These are phyloP conservation scores for Hura crepitans DNA, from an alignment of 441 rosid genomes.

Conservation along the genomic window DNA sequence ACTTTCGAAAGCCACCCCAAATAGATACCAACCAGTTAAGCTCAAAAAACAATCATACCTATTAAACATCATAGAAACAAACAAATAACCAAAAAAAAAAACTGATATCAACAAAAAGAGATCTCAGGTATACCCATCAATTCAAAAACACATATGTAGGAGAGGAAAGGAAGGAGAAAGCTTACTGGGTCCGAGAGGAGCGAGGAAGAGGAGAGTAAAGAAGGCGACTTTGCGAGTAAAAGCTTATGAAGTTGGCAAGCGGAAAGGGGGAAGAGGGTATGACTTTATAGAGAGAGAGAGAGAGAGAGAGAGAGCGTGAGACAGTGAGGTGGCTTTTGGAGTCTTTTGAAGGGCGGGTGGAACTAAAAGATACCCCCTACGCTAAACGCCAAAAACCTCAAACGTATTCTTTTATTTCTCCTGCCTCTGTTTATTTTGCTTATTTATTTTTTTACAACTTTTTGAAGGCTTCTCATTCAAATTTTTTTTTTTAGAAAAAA, in stretches of 20 bases:
- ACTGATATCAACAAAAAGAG: not conserved
- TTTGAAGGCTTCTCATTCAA: too few relatives aligned
- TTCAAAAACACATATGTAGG: not conserved
- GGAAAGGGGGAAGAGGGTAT: not conserved
- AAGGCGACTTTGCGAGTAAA: not conserved
- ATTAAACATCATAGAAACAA: not conserved
- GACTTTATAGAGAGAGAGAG: not conserved
- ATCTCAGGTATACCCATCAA: not conserved
- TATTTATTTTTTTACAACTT: too few relatives aligned
- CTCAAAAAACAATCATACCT: constrained; percentile 1
- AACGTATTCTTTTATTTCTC: too few relatives aligned
- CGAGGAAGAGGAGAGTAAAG: not conserved
- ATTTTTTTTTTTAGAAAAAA: too few relatives aligned
- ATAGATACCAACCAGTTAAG: not conserved
- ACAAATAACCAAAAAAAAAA: not conserved
- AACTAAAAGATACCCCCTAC: not conserved
- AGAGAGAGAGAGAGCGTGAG: not conserved
- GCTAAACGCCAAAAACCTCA: not conserved
- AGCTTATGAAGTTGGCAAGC: not conserved
- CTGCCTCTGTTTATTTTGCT: too few relatives aligned
- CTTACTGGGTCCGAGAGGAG: constrained; percentile 5
- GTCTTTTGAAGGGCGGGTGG: constrained; percentile 18
- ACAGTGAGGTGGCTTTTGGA: constrained; percentile 26
- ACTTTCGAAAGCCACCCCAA: constrained; percentile 6
- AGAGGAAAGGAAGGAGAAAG: not conserved